Base-by-base conservation (phyloP, 1,139 yeast genomes). In the Yamadazyma mexicana region DNA sequence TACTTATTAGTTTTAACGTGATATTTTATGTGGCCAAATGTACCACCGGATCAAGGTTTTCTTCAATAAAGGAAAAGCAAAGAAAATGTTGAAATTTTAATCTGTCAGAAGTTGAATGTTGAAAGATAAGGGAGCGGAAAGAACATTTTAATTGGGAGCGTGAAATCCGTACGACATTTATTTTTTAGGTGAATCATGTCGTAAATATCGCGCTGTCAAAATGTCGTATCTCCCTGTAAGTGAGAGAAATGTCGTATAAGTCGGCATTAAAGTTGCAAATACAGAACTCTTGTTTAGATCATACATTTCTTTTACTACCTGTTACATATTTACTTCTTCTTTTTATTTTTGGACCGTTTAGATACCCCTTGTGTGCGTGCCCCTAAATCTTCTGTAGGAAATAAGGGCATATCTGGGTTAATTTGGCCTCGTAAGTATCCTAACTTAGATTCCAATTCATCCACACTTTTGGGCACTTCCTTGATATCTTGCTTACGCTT, bases 381-480 rank as follows among this genome's bases (percentile, higher is more conserved):
- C n/a, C n/a, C n/a, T n/a, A 17, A 9, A 17, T 24, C 29, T 9
- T 44, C 47, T 25, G 38, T 48, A 3, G 66, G 69, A 44, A 64
- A 62, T 37, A 62, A 51, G 14, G 68, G 64, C 45, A 59, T 47
- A 11, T 55, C 61, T 5, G 47, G 45, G 10, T 42, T 43, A 3
- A 50, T 35, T 31, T 31, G 45, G 7, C 45, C 51, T 5, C 66
- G 62, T 40, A 69, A 54, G 34, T 44, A 51, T 18, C 52, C 51
- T 43, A 69, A 54, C 44, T 69, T 70, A 6, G 57, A 54, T 33
- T 66, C 62, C 47, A 70, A 57, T 40, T 67, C 75, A 10, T 58
- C 69, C 3, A 57, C 53, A 5, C 62, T 54, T 39, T 56, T 52
- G 12, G 70, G 73, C 47, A 63, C 63, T 45, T 54, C 57, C 36